A percentile compares a stretch with the other conserved stretches of the same genome.
phyloP scores from a whole-genome alignment of 768 basidiomycete genomes.

The Infundibulicybe gibba region DNA sequence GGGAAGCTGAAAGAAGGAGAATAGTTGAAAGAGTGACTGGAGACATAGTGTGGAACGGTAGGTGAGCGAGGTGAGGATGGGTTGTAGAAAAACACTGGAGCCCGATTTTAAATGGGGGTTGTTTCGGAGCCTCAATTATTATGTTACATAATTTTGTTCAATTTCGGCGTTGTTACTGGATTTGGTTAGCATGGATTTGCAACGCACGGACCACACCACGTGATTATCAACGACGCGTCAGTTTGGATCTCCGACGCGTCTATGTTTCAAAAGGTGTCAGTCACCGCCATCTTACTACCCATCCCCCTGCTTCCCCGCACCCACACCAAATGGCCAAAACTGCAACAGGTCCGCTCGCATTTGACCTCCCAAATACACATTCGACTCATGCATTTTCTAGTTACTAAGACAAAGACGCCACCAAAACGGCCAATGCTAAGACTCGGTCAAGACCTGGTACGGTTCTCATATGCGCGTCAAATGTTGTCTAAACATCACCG shows the following conservation, averaged over 20 bases:
- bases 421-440: constrained; percentile 47
- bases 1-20: constrained; percentile 24
- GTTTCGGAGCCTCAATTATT: neutral
- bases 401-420: constrained; percentile 55
- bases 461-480: constrained; percentile 6
- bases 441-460: constrained; percentile 32
- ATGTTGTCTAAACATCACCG: neutral
- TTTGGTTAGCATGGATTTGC: constrained; percentile 9
- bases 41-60: constrained; percentile 28
- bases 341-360: constrained; percentile 35
- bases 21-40: constrained; percentile 38
- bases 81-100: neutral
- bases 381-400: constrained; percentile 21
- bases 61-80: neutral
- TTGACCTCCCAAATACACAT: neutral
- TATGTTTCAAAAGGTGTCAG: constrained; percentile 11
- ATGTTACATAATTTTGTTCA: neutral
- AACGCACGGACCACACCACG: constrained; percentile 21
- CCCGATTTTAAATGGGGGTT: constrained; percentile 1
- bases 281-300: constrained; percentile 9
- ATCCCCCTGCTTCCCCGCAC: constrained; percentile 11
- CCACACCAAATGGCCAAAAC: constrained; percentile 43
- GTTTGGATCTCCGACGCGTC: constrained; percentile 15
- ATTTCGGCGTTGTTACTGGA: neutral
- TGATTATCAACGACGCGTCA: constrained; percentile 12